Percentiles rank a stretch among this genome's conserved stretches.
phyloP scores from a whole-genome alignment of 441 rosid genomes.

The Jatropha multifida region DNA sequence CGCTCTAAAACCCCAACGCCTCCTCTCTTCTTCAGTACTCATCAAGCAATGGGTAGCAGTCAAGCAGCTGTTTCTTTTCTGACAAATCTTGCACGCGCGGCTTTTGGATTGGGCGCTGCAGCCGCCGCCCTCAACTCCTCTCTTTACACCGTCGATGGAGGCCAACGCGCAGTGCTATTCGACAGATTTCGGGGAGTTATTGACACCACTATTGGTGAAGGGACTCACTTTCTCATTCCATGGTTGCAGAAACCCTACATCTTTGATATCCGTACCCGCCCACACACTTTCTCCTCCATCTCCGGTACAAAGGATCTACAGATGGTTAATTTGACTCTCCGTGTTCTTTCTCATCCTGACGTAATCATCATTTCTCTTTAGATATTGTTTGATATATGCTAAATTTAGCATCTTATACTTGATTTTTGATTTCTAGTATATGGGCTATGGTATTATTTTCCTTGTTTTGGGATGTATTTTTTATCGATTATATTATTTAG shows the following conservation, averaged over 20 bases:
- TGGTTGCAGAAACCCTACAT: slow-evolving; percentile 84
- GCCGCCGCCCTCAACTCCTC: slow-evolving; percentile 58
- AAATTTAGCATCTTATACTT: background rate
- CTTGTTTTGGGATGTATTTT: background rate
- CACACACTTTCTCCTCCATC: slow-evolving; percentile 92
- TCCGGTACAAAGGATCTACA: slow-evolving; percentile 99
- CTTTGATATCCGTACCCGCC: slow-evolving; percentile 85
- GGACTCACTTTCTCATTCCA: slow-evolving; percentile 87
- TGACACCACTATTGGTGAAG: slow-evolving; percentile 78
- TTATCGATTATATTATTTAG: background rate
- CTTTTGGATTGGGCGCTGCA: slow-evolving; percentile 76
- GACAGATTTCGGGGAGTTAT: slow-evolving; percentile 87
- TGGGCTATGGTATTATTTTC: background rate
- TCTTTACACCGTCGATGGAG: slow-evolving; percentile 93
- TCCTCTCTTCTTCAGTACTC: background rate
- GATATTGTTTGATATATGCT: background rate
- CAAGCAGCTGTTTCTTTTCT: slow-evolving; percentile 77
- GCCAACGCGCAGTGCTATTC: slow-evolving; percentile 86
- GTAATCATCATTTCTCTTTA: slow-evolving; percentile 25
- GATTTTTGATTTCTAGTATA: background rate
- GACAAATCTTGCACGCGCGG: slow-evolving; percentile 60
- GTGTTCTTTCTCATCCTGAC: slow-evolving; percentile 94
- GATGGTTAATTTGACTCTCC: slow-evolving; percentile 97
- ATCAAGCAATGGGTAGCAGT: slow-evolving; percentile 58
- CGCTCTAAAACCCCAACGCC: slow-evolving; percentile 35